Evolutionary conservation across 208 protist genomes (phyloP).

Genomic region (Porcisia deanei): DNA sequence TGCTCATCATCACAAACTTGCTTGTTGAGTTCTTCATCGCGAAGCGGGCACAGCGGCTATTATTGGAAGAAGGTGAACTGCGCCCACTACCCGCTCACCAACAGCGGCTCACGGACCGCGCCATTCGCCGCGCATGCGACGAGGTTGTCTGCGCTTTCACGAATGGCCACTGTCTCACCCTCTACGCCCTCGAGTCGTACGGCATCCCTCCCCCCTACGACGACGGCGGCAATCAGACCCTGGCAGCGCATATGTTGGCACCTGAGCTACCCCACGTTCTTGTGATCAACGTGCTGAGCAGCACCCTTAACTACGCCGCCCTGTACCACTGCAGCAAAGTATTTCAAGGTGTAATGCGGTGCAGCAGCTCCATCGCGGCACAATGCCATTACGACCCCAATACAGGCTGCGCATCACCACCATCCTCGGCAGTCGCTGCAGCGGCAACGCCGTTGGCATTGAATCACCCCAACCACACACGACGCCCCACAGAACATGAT

Average conservation of each 20-base stretch:
- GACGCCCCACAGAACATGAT: constrained; percentile 24
- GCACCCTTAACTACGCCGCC: constrained; percentile 43
- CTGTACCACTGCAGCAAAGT: constrained; percentile 47
- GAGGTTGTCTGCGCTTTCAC: constrained; percentile 65
- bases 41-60: constrained; percentile 34
- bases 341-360: constrained; percentile 35
- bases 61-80: constrained; percentile 15
- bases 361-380: neutral
- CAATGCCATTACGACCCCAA: neutral
- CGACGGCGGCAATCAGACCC: neutral
- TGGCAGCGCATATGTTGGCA: constrained; percentile 18
- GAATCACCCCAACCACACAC: constrained; percentile 22
- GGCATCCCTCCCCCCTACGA: constrained; percentile 33
- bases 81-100: neutral
- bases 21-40: constrained; percentile 63
- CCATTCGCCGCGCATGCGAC: constrained; percentile 58
- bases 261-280: constrained; percentile 43
- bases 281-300: constrained; percentile 46
- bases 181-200: constrained; percentile 41
- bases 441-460: neutral
- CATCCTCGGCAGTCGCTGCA: neutral
- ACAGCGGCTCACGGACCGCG: constrained; percentile 16
- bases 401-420: neutral
- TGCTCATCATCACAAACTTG: constrained; percentile 42
- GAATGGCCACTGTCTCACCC: constrained; percentile 29